Conservation (phyloP, 257 asterid genomes). For the Hygrophila difformis region DNA sequence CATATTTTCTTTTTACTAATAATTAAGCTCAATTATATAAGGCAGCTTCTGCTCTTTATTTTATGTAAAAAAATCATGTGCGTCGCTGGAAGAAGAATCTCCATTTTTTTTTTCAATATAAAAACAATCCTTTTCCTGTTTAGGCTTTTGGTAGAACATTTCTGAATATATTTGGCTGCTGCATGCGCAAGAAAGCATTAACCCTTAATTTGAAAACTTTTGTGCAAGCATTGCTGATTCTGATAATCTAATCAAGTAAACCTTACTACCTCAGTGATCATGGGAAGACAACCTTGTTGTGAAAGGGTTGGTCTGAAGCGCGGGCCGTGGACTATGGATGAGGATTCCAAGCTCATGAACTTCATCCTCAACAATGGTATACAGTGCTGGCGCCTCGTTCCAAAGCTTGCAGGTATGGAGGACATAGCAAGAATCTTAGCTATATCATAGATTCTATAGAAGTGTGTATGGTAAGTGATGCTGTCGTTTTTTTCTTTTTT, state of each 20-base stretch:
- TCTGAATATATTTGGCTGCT: background rate
- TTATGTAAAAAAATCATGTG: constrained; percentile 22
- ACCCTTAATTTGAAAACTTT: background rate
- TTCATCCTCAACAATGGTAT: constrained; percentile 84
- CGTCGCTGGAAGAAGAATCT: constrained; percentile 73
- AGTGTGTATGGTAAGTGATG: no score
- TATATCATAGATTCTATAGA: no score
- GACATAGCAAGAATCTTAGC: no score
- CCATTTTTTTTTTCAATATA: constrained; percentile 45
- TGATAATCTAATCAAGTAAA: background rate
- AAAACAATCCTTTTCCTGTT: constrained; percentile 17
- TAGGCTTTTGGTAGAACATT: constrained; percentile 10
- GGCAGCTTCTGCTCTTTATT: constrained; percentile 13
- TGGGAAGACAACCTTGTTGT: constrained; percentile 92
- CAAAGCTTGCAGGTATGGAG: constrained; percentile 66
- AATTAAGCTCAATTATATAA: constrained; percentile 41
- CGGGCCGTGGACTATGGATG: constrained; percentile 85
- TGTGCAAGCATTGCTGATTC: background rate
- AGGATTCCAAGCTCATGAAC: constrained; percentile 70
- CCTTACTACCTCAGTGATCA: constrained; percentile 1
- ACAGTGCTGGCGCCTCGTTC: constrained; percentile 79
- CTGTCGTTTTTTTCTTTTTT: no score
- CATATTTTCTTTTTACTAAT: constrained; percentile 14
- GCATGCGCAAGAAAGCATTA: no score
- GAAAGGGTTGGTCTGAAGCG: constrained; percentile 67